These are phyloP conservation scores for Hymenoscyphus scutula DNA, from an alignment of 2,329 filamentous ascomycete genomes.

Conservation along the genomic window DNA sequence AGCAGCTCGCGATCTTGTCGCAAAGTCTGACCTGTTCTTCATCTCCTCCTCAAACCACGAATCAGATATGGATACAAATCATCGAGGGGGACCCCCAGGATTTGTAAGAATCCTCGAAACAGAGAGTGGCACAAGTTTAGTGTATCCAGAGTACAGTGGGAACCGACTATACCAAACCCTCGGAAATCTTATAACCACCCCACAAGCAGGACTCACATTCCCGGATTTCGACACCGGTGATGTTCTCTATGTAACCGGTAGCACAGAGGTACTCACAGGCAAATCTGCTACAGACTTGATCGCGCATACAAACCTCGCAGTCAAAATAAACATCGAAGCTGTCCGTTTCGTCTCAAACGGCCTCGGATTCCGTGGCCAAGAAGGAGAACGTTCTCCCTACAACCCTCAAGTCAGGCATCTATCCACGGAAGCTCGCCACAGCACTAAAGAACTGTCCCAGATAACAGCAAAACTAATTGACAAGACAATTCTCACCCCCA, in stretches of 20 bases:
- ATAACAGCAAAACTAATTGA: conserved; percentile 53
- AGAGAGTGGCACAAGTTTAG: conserved; percentile 45
- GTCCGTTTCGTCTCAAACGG: conserved; percentile 62
- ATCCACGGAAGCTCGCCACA: conserved; percentile 49
- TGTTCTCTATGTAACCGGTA: conserved; percentile 70
- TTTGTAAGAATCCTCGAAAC: conserved; percentile 70
- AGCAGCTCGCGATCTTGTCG: conserved; percentile 49
- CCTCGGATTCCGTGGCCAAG: conserved; percentile 64
- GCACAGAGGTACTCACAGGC: conserved; percentile 63
- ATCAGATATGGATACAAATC: conserved; percentile 77
- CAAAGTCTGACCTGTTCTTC: conserved; percentile 72
- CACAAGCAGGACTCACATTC: conserved; percentile 66
- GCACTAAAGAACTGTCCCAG: conserved; percentile 16
- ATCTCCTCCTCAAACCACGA: conserved; percentile 63
- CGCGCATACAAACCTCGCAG: conserved; percentile 68
- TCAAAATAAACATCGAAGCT: conserved; percentile 62
- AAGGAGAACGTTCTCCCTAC: conserved; percentile 67
- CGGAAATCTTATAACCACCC: conserved; percentile 69
- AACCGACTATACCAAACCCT: conserved; percentile 82
- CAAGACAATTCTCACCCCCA: conserved; percentile 62
- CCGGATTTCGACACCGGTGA: conserved; percentile 72
- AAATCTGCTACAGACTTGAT: conserved; percentile 60
- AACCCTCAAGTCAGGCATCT: conserved; percentile 72
- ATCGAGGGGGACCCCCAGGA: conserved; percentile 71
- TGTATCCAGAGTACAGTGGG: conserved; percentile 80